phyloP scores from a whole-genome alignment of 345 rosid genomes.

The Populus deltoides region DNA sequence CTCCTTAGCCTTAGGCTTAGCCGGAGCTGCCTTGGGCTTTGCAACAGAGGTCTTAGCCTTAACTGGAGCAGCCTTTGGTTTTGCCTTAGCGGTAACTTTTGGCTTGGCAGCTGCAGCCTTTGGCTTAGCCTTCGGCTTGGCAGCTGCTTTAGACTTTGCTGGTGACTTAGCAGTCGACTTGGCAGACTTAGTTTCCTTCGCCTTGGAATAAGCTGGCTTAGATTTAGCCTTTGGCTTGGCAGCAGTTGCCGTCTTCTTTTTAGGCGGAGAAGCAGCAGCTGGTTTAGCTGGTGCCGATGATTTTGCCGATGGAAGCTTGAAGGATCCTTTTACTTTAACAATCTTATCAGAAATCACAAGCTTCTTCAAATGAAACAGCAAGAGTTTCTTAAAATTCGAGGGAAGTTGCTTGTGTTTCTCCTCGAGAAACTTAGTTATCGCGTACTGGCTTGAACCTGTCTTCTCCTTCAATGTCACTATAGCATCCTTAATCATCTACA shows the following conservation, averaged over 20 bases:
- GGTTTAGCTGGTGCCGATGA: slow-evolving; percentile 22
- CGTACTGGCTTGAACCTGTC: slow-evolving; percentile 86
- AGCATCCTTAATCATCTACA: slow-evolving; percentile 75
- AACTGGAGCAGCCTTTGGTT: slow-evolving; percentile 21
- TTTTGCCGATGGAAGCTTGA: slow-evolving; percentile 50
- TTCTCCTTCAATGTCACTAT: slow-evolving; percentile 69
- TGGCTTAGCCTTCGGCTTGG: slow-evolving; percentile 45
- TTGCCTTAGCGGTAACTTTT: slow-evolving; percentile 14
- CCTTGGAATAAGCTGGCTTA: slow-evolving; percentile 22
- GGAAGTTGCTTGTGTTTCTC: slow-evolving; percentile 74
- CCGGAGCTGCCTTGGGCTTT: slow-evolving; percentile 48
- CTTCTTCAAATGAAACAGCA: slow-evolving; percentile 62
- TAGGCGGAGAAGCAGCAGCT: slow-evolving; percentile 12
- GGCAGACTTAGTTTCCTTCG: slow-evolving; percentile 30
- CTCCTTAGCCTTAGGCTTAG: slow-evolving; percentile 41
- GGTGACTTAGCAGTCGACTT: slow-evolving; percentile 32
- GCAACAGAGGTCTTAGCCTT: slow-evolving; percentile 33
- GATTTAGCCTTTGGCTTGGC: slow-evolving; percentile 33
- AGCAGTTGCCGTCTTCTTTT: slow-evolving; percentile 28
- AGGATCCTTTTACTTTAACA: slow-evolving; percentile 70
- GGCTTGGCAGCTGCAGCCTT: slow-evolving; percentile 38
- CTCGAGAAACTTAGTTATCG: slow-evolving; percentile 74
- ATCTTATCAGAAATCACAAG: slow-evolving; percentile 60
- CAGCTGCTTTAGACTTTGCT: slow-evolving; percentile 24
- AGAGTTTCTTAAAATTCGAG: slow-evolving; percentile 56